A percentile compares a stretch with the other conserved stretches of the same genome.
Evolutionary conservation across 441 rosid species (phyloP).

Genomic region (Gossypium davidsonii): DNA sequence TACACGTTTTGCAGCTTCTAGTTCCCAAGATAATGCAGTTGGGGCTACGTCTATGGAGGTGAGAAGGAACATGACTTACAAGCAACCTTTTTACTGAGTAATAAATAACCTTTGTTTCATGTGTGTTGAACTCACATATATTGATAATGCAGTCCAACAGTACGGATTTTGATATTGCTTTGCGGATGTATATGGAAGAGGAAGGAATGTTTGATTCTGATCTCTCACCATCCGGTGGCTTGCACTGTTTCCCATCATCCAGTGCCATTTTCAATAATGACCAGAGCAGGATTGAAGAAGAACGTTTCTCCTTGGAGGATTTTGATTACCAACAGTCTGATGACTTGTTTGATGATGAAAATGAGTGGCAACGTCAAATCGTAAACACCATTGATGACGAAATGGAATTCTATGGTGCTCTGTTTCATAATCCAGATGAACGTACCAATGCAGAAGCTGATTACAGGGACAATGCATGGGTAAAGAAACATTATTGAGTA

Average conservation of each 20-base stretch:
- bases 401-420: background rate
- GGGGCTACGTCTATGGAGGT: constrained; percentile 2
- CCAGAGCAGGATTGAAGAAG: background rate
- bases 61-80: background rate
- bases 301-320: background rate
- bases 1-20: background rate
- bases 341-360: background rate
- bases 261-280: background rate
- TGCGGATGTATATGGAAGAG: background rate
- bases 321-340: background rate
- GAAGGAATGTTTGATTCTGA: background rate
- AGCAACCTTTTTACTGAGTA: background rate
- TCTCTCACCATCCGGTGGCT: background rate
- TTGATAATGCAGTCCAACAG: background rate
- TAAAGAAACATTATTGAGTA: constrained; percentile 4
- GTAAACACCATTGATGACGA: background rate
- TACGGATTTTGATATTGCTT: background rate
- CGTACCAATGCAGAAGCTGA: background rate
- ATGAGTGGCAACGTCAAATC: background rate
- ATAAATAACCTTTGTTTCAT: background rate
- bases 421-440: background rate
- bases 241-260: background rate
- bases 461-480: constrained; percentile 1
- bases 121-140: background rate
- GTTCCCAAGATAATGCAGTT: background rate